Base-by-base conservation (phyloP, 2,329 filamentous ascomycete species). In the Hypoxylon sp. region DNA sequence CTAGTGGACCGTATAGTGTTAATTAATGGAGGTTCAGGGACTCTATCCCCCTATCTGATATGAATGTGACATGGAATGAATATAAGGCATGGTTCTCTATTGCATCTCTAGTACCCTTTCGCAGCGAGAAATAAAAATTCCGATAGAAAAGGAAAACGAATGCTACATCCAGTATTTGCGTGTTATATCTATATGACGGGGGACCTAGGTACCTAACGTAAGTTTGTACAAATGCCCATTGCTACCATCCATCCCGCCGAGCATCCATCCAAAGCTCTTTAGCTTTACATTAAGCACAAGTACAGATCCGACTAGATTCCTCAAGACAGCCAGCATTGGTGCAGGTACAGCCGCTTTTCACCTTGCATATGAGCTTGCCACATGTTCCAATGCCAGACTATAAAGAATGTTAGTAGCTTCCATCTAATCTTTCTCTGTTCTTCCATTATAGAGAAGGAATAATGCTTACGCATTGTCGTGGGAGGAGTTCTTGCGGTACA, bases 311-410 rank as follows among this genome's bases (percentile, higher is more conserved):
- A 17, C 35, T 59, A 14, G 54, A 60, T n/a, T 47, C 50, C 42
- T 65, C 11, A 9, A 61, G 63, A 26, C 51, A 61, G 6, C 63
- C 63, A 1, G 26, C 63, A 33, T 66, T 66, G 19, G 8, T 14
- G 29, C 63, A 62, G 35, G 57, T 66, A 26, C 63, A 66, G 24
- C 63, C 63, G 24, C 39, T 55, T 1, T 52, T 13, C 33, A 58
- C 52, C 5, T 67, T 67, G 47, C 59, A 67, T 24, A 63, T 67
- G 44, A 58, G 35, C 1, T 58, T 33, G 4, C 63, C 63, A 24
- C 59, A 67, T 10, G 58, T 67, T 17, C 63, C 63, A 35, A 63
- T 14, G 11, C 63, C 63, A 29, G 52, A 58, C 63, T 67, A 42
- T 9, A 26, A 22, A 3, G 4, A 0, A 44, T 50, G 5, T 63